Percentiles rank a stretch among this genome's conserved stretches.
These are phyloP conservation scores for Plasmodium cynomolgi DNA, from an alignment of 169 alveolate genomes.

Conservation along the genomic window DNA sequence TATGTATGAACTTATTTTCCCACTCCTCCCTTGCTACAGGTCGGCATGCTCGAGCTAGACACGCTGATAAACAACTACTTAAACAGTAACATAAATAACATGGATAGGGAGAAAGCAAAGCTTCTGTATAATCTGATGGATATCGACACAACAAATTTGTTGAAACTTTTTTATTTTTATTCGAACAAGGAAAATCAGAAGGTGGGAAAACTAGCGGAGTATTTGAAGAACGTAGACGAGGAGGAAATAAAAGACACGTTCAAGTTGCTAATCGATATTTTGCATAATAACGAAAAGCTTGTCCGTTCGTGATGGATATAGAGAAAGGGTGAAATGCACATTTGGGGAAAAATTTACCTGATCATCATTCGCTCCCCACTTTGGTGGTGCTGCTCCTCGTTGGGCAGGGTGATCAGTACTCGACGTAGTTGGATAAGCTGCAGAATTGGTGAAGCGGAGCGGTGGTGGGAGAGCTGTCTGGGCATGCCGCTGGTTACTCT, in stretches of 20 bases:
- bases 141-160: slow-evolving; percentile 31
- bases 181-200: slow-evolving; percentile 14
- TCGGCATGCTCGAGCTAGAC: slow-evolving; percentile 67
- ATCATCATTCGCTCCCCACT: neutral
- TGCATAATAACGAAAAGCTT: slow-evolving; percentile 22
- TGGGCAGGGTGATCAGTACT: neutral
- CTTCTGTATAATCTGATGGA: slow-evolving; percentile 40
- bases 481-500: neutral
- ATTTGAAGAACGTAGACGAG: slow-evolving; percentile 26
- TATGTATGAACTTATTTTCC: neutral
- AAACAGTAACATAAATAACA: slow-evolving; percentile 37
- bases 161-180: slow-evolving; percentile 64
- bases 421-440: slow-evolving; percentile 45
- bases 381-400: neutral
- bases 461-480: neutral
- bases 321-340: neutral
- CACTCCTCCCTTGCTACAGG: slow-evolving; percentile 4
- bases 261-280: slow-evolving; percentile 33
- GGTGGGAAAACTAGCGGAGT: slow-evolving; percentile 12
- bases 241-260: slow-evolving; percentile 43
- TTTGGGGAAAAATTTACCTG: neutral
- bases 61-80: slow-evolving; percentile 49
- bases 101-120: slow-evolving; percentile 25
- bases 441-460: neutral
- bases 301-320: neutral